Evolutionary conservation across 225 moss, liverwort and hornwort genomes (phyloP).

Genomic region (Physcomitrellopsis africana): DNA sequence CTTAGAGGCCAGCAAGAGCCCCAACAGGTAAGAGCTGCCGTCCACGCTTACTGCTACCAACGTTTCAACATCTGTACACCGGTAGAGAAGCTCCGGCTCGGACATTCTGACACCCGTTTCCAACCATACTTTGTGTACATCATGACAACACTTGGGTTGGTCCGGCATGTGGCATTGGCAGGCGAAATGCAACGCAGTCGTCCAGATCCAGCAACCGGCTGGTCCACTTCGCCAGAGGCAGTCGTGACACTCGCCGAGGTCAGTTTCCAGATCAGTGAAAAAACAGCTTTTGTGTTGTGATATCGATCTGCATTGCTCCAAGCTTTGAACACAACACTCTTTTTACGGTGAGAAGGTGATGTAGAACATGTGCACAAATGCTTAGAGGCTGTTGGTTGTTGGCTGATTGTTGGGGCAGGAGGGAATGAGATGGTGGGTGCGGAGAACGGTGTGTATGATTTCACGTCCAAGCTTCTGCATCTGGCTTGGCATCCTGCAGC

Average conservation of each 20-base stretch:
- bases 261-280: constrained; percentile 31
- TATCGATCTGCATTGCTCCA: no score
- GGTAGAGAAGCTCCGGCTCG: no score
- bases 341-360: no score
- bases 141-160: constrained; percentile 14
- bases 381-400: neutral
- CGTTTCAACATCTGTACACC: no score
- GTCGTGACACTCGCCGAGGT: constrained; percentile 92
- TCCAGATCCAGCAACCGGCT: constrained; percentile 80
- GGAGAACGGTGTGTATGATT: constrained; percentile 96
- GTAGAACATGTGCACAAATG: neutral
- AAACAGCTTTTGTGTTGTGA: neutral
- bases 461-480: constrained; percentile 96
- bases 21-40: constrained; percentile 64
- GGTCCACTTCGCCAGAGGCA: constrained; percentile 68
- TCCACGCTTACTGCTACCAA: no score
- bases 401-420: constrained; percentile 28
- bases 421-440: constrained; percentile 88
- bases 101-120: neutral
- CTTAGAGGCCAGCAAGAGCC: constrained; percentile 98
- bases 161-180: constrained; percentile 39
- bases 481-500: constrained; percentile 98
- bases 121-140: constrained; percentile 9
- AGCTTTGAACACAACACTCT: no score
- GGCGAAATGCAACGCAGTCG: constrained; percentile 84